Evolutionary conservation across 352 stramenopile species (phyloP).

Genomic region (Phytophthora hybrid): DNA sequence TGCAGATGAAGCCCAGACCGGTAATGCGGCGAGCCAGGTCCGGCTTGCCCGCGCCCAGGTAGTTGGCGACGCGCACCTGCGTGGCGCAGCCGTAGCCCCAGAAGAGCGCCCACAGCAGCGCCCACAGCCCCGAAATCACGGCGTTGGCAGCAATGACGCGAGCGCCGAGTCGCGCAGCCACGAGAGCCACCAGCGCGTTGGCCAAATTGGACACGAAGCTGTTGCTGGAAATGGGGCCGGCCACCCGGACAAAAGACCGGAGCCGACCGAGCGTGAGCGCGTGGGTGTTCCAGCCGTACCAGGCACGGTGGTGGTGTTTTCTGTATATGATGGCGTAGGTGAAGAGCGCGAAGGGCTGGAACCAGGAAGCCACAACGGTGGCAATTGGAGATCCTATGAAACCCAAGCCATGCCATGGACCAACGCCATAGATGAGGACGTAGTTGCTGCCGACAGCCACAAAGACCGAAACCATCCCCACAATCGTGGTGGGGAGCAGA

Average conservation of each 20-base stretch:
- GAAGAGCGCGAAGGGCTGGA: slow-evolving; percentile 70
- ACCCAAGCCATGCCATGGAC: slow-evolving; percentile 60
- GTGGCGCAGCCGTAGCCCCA: slow-evolving; percentile 85
- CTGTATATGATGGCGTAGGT: slow-evolving; percentile 71
- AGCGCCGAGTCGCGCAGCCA: slow-evolving; percentile 68
- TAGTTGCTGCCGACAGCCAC: slow-evolving; percentile 71
- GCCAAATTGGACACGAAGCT: slow-evolving; percentile 80
- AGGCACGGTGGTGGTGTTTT: slow-evolving; percentile 61
- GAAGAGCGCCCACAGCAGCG: slow-evolving; percentile 77
- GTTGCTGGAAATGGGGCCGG: slow-evolving; percentile 73
- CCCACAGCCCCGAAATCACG: slow-evolving; percentile 75
- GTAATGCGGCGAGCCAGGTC: slow-evolving; percentile 58
- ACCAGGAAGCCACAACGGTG: slow-evolving; percentile 81
- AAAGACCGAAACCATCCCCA: slow-evolving; percentile 70
- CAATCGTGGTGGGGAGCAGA: slow-evolving; percentile 68
- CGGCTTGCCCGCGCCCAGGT: slow-evolving; percentile 68
- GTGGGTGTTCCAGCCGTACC: slow-evolving; percentile 62
- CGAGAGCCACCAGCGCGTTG: slow-evolving; percentile 69
- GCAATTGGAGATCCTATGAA: slow-evolving; percentile 84
- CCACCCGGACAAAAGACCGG: slow-evolving; percentile 59
- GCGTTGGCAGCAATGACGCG: slow-evolving; percentile 73
- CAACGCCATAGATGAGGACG: slow-evolving; percentile 76
- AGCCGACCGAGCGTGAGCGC: slow-evolving; percentile 58
- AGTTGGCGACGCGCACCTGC: slow-evolving; percentile 81
- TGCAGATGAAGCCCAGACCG: slow-evolving; percentile 65